Percentiles rank a stretch among this genome's conserved stretches.
Evolutionary conservation across 2,329 filamentous ascomycete genomes (phyloP).

Genomic region (Venturia pyrina): DNA sequence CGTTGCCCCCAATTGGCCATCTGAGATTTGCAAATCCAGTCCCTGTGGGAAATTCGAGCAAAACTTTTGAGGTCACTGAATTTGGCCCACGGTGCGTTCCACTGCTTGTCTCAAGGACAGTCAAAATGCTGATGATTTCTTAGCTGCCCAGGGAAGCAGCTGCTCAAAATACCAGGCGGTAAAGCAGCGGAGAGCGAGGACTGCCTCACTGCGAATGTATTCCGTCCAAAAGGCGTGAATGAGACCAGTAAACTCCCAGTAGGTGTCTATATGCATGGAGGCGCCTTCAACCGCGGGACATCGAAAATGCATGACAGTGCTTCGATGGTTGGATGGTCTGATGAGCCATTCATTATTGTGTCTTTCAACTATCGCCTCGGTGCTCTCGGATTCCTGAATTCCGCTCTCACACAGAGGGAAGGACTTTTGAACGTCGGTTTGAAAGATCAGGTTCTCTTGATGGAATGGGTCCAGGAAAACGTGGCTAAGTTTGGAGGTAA

Average conservation of each 20-base stretch:
- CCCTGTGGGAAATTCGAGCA: slow-evolving; percentile 26
- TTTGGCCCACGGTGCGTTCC: slow-evolving; percentile 17
- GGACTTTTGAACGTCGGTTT: slow-evolving; percentile 34
- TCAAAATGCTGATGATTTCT: slow-evolving; percentile 27
- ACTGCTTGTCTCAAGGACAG: neutral
- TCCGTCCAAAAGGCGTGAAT: slow-evolving; percentile 26
- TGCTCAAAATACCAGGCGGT: slow-evolving; percentile 26
- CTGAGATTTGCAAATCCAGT: slow-evolving; percentile 54
- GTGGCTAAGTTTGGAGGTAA: slow-evolving; percentile 43
- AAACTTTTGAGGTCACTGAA: slow-evolving; percentile 15
- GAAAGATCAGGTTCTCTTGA: slow-evolving; percentile 40
- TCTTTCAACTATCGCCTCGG: slow-evolving; percentile 48
- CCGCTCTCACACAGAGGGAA: slow-evolving; percentile 36
- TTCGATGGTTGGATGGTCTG: slow-evolving; percentile 15
- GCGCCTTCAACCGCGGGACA: slow-evolving; percentile 25
- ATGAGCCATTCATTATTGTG: slow-evolving; percentile 34
- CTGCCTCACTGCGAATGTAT: slow-evolving; percentile 51
- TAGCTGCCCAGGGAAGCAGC: slow-evolving; percentile 45
- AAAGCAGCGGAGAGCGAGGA: slow-evolving; percentile 31
- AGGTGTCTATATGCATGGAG: slow-evolving; percentile 51
- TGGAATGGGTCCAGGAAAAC: slow-evolving; percentile 45
- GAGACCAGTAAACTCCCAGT: slow-evolving; percentile 26
- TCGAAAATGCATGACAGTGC: slow-evolving; percentile 21
- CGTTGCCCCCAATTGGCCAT: slow-evolving; percentile 46
- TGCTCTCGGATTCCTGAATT: slow-evolving; percentile 44